These are phyloP conservation scores for Nicotiana otophora DNA, from an alignment of 257 asterid genomes.

Conservation along the genomic window DNA sequence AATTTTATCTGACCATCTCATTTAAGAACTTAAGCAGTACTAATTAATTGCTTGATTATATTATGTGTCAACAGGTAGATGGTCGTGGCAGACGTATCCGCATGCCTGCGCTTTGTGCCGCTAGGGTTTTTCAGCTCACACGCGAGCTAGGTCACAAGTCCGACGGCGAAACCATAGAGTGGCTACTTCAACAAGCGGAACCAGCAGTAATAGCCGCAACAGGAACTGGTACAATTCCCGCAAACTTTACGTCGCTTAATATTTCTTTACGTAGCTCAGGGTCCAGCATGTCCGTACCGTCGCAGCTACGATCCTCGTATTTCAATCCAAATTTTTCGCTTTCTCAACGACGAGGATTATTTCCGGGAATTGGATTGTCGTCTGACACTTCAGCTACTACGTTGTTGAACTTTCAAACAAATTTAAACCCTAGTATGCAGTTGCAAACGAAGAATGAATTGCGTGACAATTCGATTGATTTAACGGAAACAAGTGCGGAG, in stretches of 20 bases:
- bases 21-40: not conserved
- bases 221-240: constrained; percentile 95
- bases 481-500: constrained; percentile 39
- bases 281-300: constrained; percentile 88
- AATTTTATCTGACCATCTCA: not conserved
- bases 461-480: constrained; percentile 43
- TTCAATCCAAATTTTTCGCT: constrained; percentile 55
- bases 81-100: constrained; percentile 94
- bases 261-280: constrained; percentile 88
- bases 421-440: constrained; percentile 37
- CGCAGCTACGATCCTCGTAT: constrained; percentile 72
- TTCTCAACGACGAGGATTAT: constrained; percentile 47
- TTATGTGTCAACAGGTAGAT: constrained; percentile 33
- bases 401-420: constrained; percentile 54
- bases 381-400: constrained; percentile 51
- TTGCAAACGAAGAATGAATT: constrained; percentile 58
- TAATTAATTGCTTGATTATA: not conserved
- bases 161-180: constrained; percentile 86
- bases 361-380: constrained; percentile 59
- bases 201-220: constrained; percentile 93
- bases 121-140: constrained; percentile 95
- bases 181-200: constrained; percentile 97
- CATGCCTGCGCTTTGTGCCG: constrained; percentile 94
- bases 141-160: constrained; percentile 94
- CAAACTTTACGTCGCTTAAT: constrained; percentile 82